These are phyloP conservation scores for Bruguiera sexangula DNA, from an alignment of 345 rosid species.

Conservation along the genomic window DNA sequence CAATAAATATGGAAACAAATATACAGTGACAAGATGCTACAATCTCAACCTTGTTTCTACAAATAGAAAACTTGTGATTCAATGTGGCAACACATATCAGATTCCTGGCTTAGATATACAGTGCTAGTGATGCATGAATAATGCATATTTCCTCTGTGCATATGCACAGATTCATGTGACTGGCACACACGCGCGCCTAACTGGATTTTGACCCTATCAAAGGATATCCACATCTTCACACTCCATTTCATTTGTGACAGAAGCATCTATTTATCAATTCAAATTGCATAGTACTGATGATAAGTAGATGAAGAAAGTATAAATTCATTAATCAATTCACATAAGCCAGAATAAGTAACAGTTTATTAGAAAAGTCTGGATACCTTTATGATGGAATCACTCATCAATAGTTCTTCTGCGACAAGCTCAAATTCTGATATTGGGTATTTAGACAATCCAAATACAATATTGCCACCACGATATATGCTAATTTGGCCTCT, in stretches of 20 bases:
- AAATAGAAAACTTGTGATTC: background rate
- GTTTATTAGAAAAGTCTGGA: background rate
- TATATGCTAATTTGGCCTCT: constrained; percentile 91
- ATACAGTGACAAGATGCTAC: background rate
- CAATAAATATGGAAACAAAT: constrained; percentile 2
- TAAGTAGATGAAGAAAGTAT: background rate
- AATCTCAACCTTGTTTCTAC: background rate
- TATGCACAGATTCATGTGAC: background rate
- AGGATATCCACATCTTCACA: background rate
- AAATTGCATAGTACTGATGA: background rate
- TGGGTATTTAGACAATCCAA: constrained; percentile 80
- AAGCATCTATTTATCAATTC: background rate
- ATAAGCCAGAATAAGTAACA: constrained; percentile 3
- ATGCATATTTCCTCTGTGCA: background rate
- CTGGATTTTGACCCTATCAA: background rate
- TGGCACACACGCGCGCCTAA: no score
- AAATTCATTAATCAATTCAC: background rate
- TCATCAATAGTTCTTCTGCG: constrained; percentile 97
- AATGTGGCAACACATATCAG: background rate
- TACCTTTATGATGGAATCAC: constrained; percentile 91
- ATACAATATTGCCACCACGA: constrained; percentile 77
- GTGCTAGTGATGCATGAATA: no score
- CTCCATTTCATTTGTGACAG: background rate
- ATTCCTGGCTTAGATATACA: background rate
- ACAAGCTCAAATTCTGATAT: constrained; percentile 97